Percentiles rank a stretch among this genome's conserved stretches.
Evolutionary conservation across 2,329 filamentous ascomycete species (phyloP).

Genomic region (Penicillium palitans): DNA sequence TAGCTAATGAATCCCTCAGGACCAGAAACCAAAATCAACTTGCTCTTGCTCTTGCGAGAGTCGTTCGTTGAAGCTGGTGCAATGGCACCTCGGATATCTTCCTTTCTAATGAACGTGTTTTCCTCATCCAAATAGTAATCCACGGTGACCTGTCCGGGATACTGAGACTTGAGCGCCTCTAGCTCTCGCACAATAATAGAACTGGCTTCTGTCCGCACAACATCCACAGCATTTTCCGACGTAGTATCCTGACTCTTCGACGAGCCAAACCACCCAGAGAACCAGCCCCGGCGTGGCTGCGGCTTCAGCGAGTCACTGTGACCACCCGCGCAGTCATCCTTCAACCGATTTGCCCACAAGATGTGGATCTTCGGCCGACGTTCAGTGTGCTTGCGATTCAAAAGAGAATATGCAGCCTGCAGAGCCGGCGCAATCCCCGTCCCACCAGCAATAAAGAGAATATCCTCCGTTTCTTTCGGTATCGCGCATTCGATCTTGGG

Average conservation of each 20-base stretch:
- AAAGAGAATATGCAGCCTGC: conserved; percentile 69
- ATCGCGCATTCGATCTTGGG: conserved; percentile 70
- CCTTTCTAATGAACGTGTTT: conserved; percentile 61
- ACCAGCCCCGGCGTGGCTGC: conserved; percentile 28
- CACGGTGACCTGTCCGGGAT: conserved; percentile 61
- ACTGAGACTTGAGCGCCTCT: conserved; percentile 58
- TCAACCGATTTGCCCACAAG: conserved; percentile 75
- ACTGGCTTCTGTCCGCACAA: conserved; percentile 9
- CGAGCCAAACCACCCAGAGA: conserved; percentile 31
- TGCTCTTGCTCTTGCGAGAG: conserved; percentile 36
- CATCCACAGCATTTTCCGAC: not conserved
- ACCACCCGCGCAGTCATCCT: conserved; percentile 66
- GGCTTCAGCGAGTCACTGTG: conserved; percentile 49
- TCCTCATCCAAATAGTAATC: conserved; percentile 84
- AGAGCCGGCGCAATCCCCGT: conserved; percentile 90
- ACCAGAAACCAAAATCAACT: conserved; percentile 78
- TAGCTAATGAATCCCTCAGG: conserved; percentile 85
- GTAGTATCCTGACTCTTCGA: conserved; percentile 9
- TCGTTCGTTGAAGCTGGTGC: conserved; percentile 25
- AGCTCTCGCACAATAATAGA: conserved; percentile 61
- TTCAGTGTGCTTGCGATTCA: conserved; percentile 30
- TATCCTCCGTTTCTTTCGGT: conserved; percentile 54
- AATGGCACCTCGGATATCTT: conserved; percentile 47
- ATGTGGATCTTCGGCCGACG: conserved; percentile 61
- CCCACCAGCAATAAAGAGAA: conserved; percentile 87